phyloP scores from a whole-genome alignment of 108 stramenopile species.

The Tribonema minus region DNA sequence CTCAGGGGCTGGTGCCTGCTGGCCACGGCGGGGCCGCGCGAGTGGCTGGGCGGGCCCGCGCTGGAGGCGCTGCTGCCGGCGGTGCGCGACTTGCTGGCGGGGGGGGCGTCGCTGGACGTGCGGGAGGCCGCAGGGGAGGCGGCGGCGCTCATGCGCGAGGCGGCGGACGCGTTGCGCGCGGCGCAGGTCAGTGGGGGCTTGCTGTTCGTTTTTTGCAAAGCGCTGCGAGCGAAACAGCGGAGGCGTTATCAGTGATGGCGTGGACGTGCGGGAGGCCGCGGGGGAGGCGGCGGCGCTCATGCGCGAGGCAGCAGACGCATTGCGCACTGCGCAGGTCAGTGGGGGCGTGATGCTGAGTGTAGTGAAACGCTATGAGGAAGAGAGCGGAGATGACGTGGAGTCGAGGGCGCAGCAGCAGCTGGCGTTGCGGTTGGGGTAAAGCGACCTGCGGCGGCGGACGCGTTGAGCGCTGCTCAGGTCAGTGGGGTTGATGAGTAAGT shows the following conservation, averaged over 20 bases:
- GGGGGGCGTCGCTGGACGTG: constrained; percentile 20
- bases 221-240: too few relatives aligned
- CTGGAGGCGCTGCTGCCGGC: constrained; percentile 5
- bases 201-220: too few relatives aligned
- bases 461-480: neutral
- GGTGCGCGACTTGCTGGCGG: constrained; percentile 14
- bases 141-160: constrained; percentile 34
- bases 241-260: neutral
- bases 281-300: constrained; percentile 1
- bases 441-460: constrained; percentile 12
- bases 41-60: constrained; percentile 8
- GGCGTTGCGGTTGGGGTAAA: neutral
- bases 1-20: constrained; percentile 31
- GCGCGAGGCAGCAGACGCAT: constrained; percentile 11
- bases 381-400: neutral
- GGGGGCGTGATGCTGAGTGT: too few relatives aligned
- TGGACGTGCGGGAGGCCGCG: neutral
- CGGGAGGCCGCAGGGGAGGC: constrained; percentile 34
- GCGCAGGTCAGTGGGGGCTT: too few relatives aligned
- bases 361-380: too few relatives aligned
- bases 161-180: neutral
- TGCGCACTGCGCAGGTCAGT: neutral
- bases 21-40: constrained; percentile 17
- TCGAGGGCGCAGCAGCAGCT: neutral
- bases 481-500: too few relatives aligned